Conservation (phyloP, 352 stramenopile genomes). For the Phytophthora megakarya region DNA sequence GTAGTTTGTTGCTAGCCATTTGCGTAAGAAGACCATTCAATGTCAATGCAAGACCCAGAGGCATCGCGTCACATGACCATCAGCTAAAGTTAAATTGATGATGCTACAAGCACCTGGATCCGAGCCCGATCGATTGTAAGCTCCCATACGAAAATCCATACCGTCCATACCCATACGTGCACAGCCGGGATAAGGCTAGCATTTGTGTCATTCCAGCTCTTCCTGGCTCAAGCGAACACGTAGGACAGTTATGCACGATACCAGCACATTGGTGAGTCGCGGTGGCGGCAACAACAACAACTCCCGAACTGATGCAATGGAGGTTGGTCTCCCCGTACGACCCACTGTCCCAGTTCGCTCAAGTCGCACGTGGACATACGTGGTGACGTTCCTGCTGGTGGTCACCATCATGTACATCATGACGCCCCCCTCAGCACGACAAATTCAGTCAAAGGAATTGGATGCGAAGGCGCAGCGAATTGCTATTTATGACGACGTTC, state of each 20-base stretch:
- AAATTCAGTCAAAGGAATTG: background rate
- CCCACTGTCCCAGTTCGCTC: background rate
- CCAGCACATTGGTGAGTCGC: constrained; percentile 19
- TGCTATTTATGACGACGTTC: background rate
- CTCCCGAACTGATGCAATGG: constrained; percentile 11
- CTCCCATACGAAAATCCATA: too few species aligned
- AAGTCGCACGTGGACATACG: constrained; percentile 22
- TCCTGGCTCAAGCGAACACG: constrained; percentile 13
- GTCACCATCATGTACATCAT: constrained; percentile 18
- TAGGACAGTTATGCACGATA: constrained; percentile 15
- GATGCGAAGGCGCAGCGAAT: background rate
- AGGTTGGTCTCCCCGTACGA: background rate
- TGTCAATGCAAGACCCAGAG: background rate
- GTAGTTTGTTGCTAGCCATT: background rate
- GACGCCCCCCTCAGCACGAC: constrained; percentile 14
- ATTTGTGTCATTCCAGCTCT: constrained; percentile 8
- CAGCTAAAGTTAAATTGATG: too few species aligned
- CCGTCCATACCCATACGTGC: too few species aligned
- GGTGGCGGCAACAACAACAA: background rate
- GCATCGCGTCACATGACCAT: too few species aligned
- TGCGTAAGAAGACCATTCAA: background rate
- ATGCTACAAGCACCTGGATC: too few species aligned
- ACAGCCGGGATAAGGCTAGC: background rate
- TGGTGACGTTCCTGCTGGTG: constrained; percentile 11
- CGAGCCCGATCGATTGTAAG: too few species aligned